These are phyloP conservation scores for Lentinula sp. DNA, from an alignment of 768 basidiomycete species.

Conservation along the genomic window DNA sequence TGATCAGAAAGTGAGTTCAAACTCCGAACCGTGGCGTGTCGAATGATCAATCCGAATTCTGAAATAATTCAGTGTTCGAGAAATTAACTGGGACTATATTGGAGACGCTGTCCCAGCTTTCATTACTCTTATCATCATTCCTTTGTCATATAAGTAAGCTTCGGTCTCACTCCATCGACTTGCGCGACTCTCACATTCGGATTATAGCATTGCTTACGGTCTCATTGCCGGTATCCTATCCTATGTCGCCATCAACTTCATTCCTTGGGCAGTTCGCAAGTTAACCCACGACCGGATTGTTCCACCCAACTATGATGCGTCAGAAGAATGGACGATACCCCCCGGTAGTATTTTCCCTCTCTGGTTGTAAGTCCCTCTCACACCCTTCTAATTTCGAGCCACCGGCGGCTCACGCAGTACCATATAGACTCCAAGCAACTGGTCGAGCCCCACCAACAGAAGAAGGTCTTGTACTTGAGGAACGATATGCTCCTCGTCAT, in stretches of 20 bases:
- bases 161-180: not conserved
- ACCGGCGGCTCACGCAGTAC: not conserved
- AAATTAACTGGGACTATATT: slow-evolving; percentile 87
- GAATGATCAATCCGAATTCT: not conserved
- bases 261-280: slow-evolving; percentile 53
- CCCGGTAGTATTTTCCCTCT: slow-evolving; percentile 61
- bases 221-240: slow-evolving; percentile 75
- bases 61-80: slow-evolving; percentile 47
- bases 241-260: slow-evolving; percentile 69
- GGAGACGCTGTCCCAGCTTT: slow-evolving; percentile 88
- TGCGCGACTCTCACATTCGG: not conserved
- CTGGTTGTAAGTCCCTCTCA: slow-evolving; percentile 49
- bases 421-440: slow-evolving; percentile 19
- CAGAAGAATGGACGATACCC: slow-evolving; percentile 69
- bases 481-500: slow-evolving; percentile 19
- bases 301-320: slow-evolving; percentile 56
- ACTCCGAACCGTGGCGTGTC: not conserved
- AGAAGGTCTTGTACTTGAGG: slow-evolving; percentile 23
- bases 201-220: slow-evolving; percentile 75
- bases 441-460: slow-evolving; percentile 10
- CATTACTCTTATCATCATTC: slow-evolving; percentile 75
- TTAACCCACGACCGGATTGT: slow-evolving; percentile 51
- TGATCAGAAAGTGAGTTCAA: slow-evolving; percentile 71
- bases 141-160: slow-evolving; percentile 68
- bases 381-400: not conserved